Conservation (phyloP, 2,329 filamentous ascomycete genomes). For the Cordyceps cateniannulata region DNA sequence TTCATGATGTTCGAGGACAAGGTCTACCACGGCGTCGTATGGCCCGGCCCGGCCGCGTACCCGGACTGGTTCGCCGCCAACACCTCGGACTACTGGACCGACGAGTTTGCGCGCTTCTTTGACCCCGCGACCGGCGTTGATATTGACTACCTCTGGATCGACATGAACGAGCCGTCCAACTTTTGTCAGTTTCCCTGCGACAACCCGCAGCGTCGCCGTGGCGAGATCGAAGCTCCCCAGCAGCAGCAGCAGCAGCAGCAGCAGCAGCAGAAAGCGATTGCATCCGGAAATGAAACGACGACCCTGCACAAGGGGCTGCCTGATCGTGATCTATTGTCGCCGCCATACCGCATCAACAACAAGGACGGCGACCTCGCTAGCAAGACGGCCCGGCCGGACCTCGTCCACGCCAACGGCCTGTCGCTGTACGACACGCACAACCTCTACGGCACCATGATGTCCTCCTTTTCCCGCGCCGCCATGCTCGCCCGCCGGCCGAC, state of each 20-base stretch:
- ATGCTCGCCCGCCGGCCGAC: conserved; percentile 60
- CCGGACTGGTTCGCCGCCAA: conserved; percentile 70
- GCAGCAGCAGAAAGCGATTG: background rate
- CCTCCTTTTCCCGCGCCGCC: conserved; percentile 53
- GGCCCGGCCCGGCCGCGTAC: conserved; percentile 65
- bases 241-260: no score
- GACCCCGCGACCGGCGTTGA: conserved; percentile 56
- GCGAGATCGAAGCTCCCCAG: no score
- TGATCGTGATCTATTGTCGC: conserved; percentile 17
- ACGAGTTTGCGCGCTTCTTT: conserved; percentile 61
- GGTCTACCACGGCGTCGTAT: conserved; percentile 60
- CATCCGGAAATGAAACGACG: background rate
- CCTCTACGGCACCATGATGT: conserved; percentile 73
- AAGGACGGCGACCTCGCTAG: conserved; percentile 41
- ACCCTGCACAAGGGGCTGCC: conserved; percentile 18
- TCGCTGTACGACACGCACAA: conserved; percentile 73
- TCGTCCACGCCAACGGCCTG: conserved; percentile 61
- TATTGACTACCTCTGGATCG: conserved; percentile 72
- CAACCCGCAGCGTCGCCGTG: conserved; percentile 56
- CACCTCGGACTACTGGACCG: conserved; percentile 61
- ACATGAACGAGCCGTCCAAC: conserved; percentile 46
- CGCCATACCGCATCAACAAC: conserved; percentile 18
- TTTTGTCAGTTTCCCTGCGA: conserved; percentile 26
- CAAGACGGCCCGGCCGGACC: conserved; percentile 59
- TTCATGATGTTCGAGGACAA: conserved; percentile 49